phyloP scores from a whole-genome alignment of 2,329 filamentous ascomycete genomes.

The Neofusicoccum kwambonambiense region DNA sequence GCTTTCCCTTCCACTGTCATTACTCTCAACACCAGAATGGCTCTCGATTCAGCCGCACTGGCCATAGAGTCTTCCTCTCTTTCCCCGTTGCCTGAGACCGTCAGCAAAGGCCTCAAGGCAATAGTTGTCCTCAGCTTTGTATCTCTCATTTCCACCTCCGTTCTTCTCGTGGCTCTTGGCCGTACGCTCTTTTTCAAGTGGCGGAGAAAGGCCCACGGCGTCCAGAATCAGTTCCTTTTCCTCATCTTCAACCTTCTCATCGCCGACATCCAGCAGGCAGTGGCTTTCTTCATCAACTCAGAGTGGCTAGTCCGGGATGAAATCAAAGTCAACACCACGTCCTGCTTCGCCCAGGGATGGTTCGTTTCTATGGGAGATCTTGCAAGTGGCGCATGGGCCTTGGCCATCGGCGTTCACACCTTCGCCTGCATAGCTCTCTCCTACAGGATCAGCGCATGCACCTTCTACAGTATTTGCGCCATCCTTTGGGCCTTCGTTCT shows the following conservation, averaged over 20 bases:
- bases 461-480: slow-evolving; percentile 51
- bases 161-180: slow-evolving; percentile 45
- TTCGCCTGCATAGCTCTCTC: slow-evolving; percentile 61
- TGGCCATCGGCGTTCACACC: slow-evolving; percentile 64
- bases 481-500: slow-evolving; percentile 61
- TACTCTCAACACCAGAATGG: neutral
- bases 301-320: slow-evolving; percentile 56
- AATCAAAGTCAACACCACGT: slow-evolving; percentile 53
- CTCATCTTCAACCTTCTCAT: slow-evolving; percentile 68
- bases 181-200: slow-evolving; percentile 45
- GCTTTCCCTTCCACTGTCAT: neutral
- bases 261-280: slow-evolving; percentile 65
- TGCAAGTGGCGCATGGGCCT: slow-evolving; percentile 65
- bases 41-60: neutral
- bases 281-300: slow-evolving; percentile 63
- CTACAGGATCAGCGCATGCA: slow-evolving; percentile 51
- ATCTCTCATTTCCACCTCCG: slow-evolving; percentile 46
- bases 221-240: slow-evolving; percentile 64
- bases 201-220: slow-evolving; percentile 35
- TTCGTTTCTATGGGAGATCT: slow-evolving; percentile 67
- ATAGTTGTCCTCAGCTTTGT: slow-evolving; percentile 48
- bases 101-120: slow-evolving; percentile 45
- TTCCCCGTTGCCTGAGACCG: slow-evolving; percentile 30
- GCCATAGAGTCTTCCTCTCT: slow-evolving; percentile 30
- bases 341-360: slow-evolving; percentile 67